Base-by-base conservation (phyloP, 192 early-diverging fungal species). In the Physocladia obscura region DNA sequence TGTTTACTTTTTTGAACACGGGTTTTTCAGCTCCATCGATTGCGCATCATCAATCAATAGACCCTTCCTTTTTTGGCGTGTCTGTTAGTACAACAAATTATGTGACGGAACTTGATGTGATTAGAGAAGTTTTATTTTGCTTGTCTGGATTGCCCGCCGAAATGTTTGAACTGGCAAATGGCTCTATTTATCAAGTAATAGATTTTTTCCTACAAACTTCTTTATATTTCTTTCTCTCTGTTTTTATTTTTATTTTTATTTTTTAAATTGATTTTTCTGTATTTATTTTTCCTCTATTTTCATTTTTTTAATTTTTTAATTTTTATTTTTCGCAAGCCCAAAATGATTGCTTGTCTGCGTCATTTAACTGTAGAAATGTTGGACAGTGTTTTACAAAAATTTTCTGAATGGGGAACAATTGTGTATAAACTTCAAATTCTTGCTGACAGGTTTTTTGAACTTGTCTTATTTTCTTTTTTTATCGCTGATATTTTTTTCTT, bases 341-440 rank as follows among this genome's bases (percentile, higher is more conserved):
- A 58, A 6, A 70, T 70, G 69, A 60, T 51, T 58, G 69, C 69
- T 32, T 60, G 40, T 31, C 27, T 70, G 29, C n/a, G n/a, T 27
- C 69, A 70, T 49, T 22, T 70, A 57, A 60, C 69, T 4, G 58
- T 51, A 11, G 27, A 29, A 22, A 61, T 37, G 27, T 35, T 70
- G 57, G 31, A 70, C 21, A 57, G 44, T n/a, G 24, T 70, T 15
- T 24, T 70, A 27, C 21, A 1, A 6, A 15, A 49, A 32, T 70
- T 70, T 50, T 36, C 57, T 8, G 27, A 34, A 17, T 60, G 17
- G 1, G 69, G 57, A 24, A 57, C 50, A 8, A 26, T 34, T 5
- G 47, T 55, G 19, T 1, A n/a, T 1, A 44, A 32, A 29, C 54
- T 68, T 15, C 11, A 35, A n/a, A 11, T 8, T 35, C 56, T 68